These are phyloP conservation scores for Castanea crenata DNA, from an alignment of 306 rosid species.

Conservation along the genomic window DNA sequence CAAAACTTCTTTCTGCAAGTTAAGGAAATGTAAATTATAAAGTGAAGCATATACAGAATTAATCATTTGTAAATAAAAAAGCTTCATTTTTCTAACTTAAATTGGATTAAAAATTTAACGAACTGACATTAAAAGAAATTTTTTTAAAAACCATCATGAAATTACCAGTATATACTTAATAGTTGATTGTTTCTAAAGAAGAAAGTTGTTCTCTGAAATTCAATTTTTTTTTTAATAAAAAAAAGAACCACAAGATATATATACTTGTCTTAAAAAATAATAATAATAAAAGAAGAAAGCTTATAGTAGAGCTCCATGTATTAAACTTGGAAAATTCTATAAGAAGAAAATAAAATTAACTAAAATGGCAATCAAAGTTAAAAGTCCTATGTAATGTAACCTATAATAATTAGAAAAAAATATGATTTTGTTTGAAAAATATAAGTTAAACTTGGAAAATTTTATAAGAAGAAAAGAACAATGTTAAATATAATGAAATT, in stretches of 20 bases:
- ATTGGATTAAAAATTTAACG: background rate
- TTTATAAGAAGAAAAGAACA: too few species aligned
- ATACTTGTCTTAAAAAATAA: too few species aligned
- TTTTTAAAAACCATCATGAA: background rate
- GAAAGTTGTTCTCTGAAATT: too few species aligned
- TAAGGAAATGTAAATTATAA: background rate
- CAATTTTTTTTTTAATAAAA: too few species aligned
- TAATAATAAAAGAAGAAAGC: too few species aligned
- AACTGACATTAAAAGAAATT: background rate
- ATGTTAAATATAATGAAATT: too few species aligned
- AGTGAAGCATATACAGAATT: background rate
- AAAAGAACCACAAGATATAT: too few species aligned
- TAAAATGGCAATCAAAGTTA: too few species aligned
- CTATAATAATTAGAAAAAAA: background rate
- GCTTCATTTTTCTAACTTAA: background rate
- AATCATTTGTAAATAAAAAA: background rate
- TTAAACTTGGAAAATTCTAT: background rate
- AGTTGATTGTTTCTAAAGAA: too few species aligned
- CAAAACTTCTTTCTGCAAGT: conserved; percentile 27
- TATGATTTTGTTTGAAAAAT: background rate
- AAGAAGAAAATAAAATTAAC: background rate
- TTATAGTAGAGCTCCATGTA: background rate
- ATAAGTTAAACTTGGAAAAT: background rate
- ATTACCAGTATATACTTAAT: too few species aligned
- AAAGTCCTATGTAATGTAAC: background rate